Percentiles rank a stretch among this genome's conserved stretches.
phyloP scores from a whole-genome alignment of 345 rosid species.

The Rhizophora mangle region DNA sequence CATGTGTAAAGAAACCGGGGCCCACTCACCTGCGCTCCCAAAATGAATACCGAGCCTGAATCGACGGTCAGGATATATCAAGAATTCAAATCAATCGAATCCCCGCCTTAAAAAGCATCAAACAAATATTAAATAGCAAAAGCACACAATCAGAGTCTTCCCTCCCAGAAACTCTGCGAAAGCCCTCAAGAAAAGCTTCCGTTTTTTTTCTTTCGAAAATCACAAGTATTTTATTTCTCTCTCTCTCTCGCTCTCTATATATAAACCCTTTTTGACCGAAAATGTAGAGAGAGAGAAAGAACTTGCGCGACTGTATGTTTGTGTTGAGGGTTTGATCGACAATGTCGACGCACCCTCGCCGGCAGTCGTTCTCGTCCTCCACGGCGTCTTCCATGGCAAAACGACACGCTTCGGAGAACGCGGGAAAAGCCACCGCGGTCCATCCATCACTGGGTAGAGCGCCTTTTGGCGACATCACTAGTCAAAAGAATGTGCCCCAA shows the following conservation, averaged over 20 bases:
- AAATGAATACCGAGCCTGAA: background rate
- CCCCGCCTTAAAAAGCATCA: constrained; percentile 12
- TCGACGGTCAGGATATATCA: constrained; percentile 4
- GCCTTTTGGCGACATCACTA: constrained; percentile 70
- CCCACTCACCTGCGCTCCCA: constrained; percentile 8
- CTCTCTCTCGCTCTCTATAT: no score
- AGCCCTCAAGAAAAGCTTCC: no score
- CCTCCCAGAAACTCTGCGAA: background rate
- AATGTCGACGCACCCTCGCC: constrained; percentile 40
- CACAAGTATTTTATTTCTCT: no score
- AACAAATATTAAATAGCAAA: constrained; percentile 7
- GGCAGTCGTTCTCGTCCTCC: constrained; percentile 42
- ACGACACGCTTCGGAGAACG: constrained; percentile 45
- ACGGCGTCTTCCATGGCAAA: constrained; percentile 53
- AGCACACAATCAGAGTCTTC: constrained; percentile 1
- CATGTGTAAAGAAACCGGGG: background rate
- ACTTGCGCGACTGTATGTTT: background rate
- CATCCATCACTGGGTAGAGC: constrained; percentile 53
- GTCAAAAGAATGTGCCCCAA: constrained; percentile 41
- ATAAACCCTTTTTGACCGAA: no score
- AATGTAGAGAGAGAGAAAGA: background rate
- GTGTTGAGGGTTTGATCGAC: background rate
- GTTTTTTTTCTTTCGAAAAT: no score
- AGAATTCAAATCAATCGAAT: constrained; percentile 7
- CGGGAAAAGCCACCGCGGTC: constrained; percentile 32